A percentile compares a stretch with the other conserved stretches of the same genome.
Conservation (phyloP, 768 basidiomycete genomes). For the Macrocybe gigantea region DNA sequence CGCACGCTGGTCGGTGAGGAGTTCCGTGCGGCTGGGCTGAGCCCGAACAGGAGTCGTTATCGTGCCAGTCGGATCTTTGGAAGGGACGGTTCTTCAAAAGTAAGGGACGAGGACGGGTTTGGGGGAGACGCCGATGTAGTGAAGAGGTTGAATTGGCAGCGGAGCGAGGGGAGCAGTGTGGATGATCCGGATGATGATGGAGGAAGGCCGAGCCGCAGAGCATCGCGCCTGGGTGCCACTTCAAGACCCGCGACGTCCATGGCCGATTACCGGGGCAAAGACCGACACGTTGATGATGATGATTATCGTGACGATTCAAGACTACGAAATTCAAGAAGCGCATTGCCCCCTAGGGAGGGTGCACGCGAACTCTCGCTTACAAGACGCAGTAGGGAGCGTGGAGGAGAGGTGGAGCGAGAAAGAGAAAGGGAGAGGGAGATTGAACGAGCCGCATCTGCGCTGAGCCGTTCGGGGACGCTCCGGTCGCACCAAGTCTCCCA, state of each 20-base stretch:
- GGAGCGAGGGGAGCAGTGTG: not conserved
- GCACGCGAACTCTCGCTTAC: too few relatives aligned
- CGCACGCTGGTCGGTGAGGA: constrained; percentile 63
- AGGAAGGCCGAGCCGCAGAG: constrained; percentile 5
- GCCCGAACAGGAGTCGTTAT: constrained; percentile 25
- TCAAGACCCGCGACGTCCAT: constrained; percentile 49
- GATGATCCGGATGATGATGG: constrained; percentile 14
- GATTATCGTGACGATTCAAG: constrained; percentile 5
- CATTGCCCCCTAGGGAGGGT: constrained; percentile 2
- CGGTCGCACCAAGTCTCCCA: constrained; percentile 1
- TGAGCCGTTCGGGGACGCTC: constrained; percentile 12
- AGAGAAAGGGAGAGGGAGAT: constrained; percentile 9
- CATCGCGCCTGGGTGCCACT: constrained; percentile 8
- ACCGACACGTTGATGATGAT: constrained; percentile 14
- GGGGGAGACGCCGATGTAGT: too few relatives aligned
- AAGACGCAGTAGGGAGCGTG: not conserved
- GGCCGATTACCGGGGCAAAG: constrained; percentile 35
- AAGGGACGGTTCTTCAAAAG: too few relatives aligned
- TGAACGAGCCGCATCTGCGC: constrained; percentile 14
- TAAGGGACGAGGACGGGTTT: too few relatives aligned
- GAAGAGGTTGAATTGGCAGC: not conserved
- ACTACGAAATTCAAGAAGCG: constrained; percentile 4
- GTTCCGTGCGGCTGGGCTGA: constrained; percentile 65
- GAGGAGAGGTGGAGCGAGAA: constrained; percentile 10
- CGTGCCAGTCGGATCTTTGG: constrained; percentile 7